phyloP scores from a whole-genome alignment of 352 stramenopile genomes.

The Phytophthora podocarpi region DNA sequence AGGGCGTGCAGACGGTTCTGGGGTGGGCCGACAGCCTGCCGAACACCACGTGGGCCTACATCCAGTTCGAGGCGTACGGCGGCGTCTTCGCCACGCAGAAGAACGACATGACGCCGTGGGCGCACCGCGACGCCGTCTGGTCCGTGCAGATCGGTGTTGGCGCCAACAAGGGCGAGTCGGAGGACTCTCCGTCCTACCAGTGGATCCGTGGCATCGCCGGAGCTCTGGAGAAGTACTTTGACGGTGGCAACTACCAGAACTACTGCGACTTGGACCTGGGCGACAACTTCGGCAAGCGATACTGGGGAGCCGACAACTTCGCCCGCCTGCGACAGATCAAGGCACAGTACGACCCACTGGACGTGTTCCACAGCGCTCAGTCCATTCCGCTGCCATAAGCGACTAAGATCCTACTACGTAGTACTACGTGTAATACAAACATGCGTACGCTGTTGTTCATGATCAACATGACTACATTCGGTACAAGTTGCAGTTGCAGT shows the following conservation, averaged over 20 bases:
- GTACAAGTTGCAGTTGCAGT: neutral
- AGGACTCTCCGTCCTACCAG: constrained; percentile 39
- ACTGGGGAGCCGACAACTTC: constrained; percentile 63
- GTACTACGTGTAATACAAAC: neutral
- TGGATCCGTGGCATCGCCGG: constrained; percentile 49
- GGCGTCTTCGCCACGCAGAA: constrained; percentile 47
- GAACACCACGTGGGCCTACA: constrained; percentile 46
- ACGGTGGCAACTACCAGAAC: constrained; percentile 66
- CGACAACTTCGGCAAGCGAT: constrained; percentile 42
- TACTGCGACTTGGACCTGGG: constrained; percentile 62
- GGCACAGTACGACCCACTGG: constrained; percentile 48
- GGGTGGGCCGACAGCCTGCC: constrained; percentile 43
- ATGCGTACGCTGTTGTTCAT: no score
- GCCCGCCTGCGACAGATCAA: constrained; percentile 53
- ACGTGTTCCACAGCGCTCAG: constrained; percentile 64
- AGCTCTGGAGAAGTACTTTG: constrained; percentile 43
- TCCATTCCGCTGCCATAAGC: constrained; percentile 47
- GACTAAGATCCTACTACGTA: no score
- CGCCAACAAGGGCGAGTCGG: constrained; percentile 43
- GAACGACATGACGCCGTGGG: constrained; percentile 57
- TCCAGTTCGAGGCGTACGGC: constrained; percentile 62
- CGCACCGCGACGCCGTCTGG: constrained; percentile 46
- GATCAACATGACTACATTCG: no score
- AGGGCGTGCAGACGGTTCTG: constrained; percentile 41
- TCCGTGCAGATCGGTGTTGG: constrained; percentile 55